Percentiles rank a stretch among this genome's conserved stretches.
phyloP scores from a whole-genome alignment of 2,329 filamentous ascomycete genomes.

The Aureobasidium sp. region DNA sequence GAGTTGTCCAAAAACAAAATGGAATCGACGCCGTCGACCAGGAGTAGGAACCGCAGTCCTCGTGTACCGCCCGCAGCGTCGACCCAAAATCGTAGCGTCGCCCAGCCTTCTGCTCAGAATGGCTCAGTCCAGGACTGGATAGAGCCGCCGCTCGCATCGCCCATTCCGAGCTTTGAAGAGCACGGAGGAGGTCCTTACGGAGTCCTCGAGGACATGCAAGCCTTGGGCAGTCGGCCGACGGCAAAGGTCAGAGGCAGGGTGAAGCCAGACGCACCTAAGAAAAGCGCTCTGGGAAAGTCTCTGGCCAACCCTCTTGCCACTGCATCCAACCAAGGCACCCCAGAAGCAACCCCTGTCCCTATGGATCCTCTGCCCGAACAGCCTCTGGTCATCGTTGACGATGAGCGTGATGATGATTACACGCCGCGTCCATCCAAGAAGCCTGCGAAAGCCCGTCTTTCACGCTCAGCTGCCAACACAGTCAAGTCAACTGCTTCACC shows the following conservation, averaged over 20 bases:
- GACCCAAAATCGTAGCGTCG: neutral
- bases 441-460: constrained; percentile 28
- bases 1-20: constrained; percentile 1
- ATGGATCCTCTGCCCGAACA: constrained; percentile 28
- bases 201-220: constrained; percentile 75
- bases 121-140: constrained; percentile 28
- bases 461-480: constrained; percentile 1
- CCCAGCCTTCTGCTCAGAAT: neutral
- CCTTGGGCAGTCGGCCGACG: constrained; percentile 63
- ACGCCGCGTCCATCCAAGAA: constrained; percentile 27
- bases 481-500: constrained; percentile 16
- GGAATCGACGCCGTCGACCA: constrained; percentile 5
- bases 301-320: constrained; percentile 26
- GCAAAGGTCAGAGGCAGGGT: constrained; percentile 50
- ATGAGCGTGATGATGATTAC: constrained; percentile 41
- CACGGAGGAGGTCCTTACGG: constrained; percentile 63
- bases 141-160: constrained; percentile 47
- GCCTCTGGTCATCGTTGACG: constrained; percentile 29
- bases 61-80: neutral
- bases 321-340: constrained; percentile 36
- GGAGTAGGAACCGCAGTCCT: constrained; percentile 7
- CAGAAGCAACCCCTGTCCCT: constrained; percentile 35
- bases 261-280: constrained; percentile 34
- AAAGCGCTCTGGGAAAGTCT: constrained; percentile 34
- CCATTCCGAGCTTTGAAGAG: constrained; percentile 66